A percentile compares a stretch with the other conserved stretches of the same genome.
phyloP scores from a whole-genome alignment of 768 basidiomycete genomes.

The Collybia nuda region DNA sequence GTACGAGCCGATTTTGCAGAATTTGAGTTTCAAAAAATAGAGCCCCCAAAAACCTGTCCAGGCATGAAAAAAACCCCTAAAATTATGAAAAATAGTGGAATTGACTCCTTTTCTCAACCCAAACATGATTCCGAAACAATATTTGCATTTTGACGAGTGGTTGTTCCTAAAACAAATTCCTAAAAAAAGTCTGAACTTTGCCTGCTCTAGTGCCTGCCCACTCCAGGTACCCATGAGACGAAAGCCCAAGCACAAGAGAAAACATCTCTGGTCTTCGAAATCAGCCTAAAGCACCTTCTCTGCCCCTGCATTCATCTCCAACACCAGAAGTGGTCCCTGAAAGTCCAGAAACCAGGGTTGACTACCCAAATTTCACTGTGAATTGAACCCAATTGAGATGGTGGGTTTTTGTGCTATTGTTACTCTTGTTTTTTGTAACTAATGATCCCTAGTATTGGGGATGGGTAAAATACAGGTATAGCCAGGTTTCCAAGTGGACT shows the following conservation, averaged over 20 bases:
- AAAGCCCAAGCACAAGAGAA: not conserved
- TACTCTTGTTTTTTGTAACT: too few relatives aligned
- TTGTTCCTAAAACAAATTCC: not conserved
- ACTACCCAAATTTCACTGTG: too few relatives aligned
- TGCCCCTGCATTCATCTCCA: not conserved
- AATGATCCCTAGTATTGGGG: not conserved
- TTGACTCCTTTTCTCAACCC: slow-evolving; percentile 4
- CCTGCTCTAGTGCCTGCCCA: not conserved
- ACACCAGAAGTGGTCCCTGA: not conserved
- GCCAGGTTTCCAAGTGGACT: not conserved
- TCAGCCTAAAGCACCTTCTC: not conserved
- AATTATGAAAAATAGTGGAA: slow-evolving; percentile 5
- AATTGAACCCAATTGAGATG: too few relatives aligned
- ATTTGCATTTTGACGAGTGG: not conserved
- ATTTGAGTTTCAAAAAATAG: not conserved
- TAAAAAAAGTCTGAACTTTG: not conserved
- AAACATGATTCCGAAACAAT: not conserved
- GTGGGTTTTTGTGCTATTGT: too few relatives aligned
- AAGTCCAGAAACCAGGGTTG: not conserved
- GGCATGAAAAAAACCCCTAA: slow-evolving; percentile 4
- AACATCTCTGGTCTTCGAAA: not conserved
- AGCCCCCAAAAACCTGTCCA: not conserved
- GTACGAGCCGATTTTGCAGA: not conserved
- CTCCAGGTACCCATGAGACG: not conserved
- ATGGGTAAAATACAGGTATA: slow-evolving; percentile 3